Evolutionary conservation across 2,329 filamentous ascomycete species (phyloP).

Genomic region (Colletotrichum sp.): DNA sequence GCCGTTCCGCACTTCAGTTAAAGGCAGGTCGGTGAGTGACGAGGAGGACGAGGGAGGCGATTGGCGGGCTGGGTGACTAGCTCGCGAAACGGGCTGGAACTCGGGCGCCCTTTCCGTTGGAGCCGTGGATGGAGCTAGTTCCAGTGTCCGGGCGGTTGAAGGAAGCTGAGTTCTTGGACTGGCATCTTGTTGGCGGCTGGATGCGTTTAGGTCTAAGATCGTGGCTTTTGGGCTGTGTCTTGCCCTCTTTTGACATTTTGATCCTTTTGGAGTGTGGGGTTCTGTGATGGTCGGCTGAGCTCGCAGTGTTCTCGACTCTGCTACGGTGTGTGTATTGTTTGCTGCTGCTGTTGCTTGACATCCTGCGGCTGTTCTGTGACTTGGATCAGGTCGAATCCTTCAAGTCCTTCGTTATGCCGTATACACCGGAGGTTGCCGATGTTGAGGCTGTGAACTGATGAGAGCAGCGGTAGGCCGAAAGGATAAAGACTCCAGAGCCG

Average conservation of each 20-base stretch:
- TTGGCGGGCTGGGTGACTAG: neutral
- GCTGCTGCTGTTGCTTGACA: neutral
- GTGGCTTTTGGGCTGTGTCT: neutral
- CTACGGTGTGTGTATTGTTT: neutral
- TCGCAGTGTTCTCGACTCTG: neutral
- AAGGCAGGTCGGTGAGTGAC: neutral
- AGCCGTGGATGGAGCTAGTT: neutral
- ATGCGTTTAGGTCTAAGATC: neutral
- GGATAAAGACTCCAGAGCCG: neutral
- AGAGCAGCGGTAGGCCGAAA: neutral
- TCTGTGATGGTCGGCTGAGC: neutral
- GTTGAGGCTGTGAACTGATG: neutral
- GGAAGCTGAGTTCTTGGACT: neutral
- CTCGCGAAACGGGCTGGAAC: neutral
- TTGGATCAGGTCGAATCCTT: neutral
- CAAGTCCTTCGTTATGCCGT: neutral
- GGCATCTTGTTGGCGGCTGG: neutral
- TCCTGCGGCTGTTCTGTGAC: neutral
- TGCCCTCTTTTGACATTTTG: neutral
- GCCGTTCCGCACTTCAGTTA: neutral
- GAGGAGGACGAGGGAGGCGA: neutral
- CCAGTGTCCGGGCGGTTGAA: neutral
- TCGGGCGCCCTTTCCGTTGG: conserved; percentile 3
- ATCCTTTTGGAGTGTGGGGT: neutral
- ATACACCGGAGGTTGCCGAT: neutral